Base-by-base conservation (phyloP, 2,329 filamentous ascomycete species). In the Epichloe gansuensis region DNA sequence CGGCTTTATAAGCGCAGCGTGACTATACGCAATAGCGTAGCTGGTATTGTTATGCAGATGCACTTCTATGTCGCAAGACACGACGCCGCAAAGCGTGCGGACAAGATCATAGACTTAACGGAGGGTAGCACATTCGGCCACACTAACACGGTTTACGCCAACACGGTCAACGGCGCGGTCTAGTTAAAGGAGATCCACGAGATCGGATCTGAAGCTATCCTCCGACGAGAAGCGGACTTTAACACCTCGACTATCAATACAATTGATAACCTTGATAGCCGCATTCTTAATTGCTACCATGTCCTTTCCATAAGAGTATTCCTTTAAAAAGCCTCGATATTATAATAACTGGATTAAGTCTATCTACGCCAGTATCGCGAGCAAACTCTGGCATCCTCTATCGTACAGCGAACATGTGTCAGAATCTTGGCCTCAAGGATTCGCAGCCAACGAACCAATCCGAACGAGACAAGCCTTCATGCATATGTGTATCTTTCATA, bases 51-150 rank as follows among this genome's bases (percentile, higher is more conserved):
- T 48, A 37, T 41, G 37, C 46, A 91, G 88, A 70, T 93, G 88
- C 31, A 80, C 85, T 71, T 93, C 87, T 58, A 91, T 91, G 61
- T 91, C 86, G 68, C 86, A 90, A 34, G 54, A 54, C 25, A 62
- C 61, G n/a, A 59, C 61, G 21, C 61, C 59, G 42, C 89, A 79
- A 47, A 95, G 79, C 13, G 89, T 93, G 65, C 88, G 77, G 58
- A 95, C 83, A 34, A 94, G 78, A 66, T 95, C 86, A 70, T 91
- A 95, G 53, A 95, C 90, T 73, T 94, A 86, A 65, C 89, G 77
- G 52, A 90, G 90, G 37, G 81, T 82, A 54, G 88, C 88, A 62
- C 86, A 89, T 55, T 96, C 91, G 48, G 91, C 91, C 67, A 96
- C 90, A 73, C 48, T 38, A n/a, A 49, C 48, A 5, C 48, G 48